These are phyloP conservation scores for Podospora fimiseda DNA, from an alignment of 495 filamentous ascomycete genomes.

Conservation along the genomic window DNA sequence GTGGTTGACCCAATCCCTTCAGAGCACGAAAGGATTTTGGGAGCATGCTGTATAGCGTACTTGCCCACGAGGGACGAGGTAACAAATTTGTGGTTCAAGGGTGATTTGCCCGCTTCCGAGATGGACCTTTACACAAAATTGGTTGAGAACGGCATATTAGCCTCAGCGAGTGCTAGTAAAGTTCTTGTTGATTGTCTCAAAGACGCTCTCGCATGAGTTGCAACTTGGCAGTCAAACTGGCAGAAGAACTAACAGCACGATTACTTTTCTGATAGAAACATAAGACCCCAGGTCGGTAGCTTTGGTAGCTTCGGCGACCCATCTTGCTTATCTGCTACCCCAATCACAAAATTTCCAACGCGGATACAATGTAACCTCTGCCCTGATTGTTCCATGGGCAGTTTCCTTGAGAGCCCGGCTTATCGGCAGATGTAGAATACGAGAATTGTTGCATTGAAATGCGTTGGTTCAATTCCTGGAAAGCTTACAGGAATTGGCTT, in stretches of 20 bases:
- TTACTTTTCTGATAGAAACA: too few relatives aligned
- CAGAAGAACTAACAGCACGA: not conserved
- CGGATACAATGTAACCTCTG: not conserved
- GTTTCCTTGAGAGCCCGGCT: not conserved
- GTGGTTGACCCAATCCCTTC: slow-evolving; percentile 80
- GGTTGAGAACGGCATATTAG: slow-evolving; percentile 38
- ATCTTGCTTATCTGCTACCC: not conserved
- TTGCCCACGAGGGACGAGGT: slow-evolving; percentile 83
- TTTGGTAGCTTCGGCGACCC: too few relatives aligned
- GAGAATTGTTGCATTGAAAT: too few relatives aligned
- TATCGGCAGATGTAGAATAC: not conserved
- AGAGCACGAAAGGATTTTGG: slow-evolving; percentile 69
- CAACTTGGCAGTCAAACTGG: too few relatives aligned
- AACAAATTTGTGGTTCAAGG: slow-evolving; percentile 90
- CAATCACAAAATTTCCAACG: too few relatives aligned
- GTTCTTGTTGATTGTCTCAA: slow-evolving; percentile 35
- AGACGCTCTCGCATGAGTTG: slow-evolving; percentile 19
- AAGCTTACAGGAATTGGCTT: not conserved
- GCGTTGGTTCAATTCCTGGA: too few relatives aligned
- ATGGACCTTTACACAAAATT: slow-evolving; percentile 35
- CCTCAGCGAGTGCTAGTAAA: slow-evolving; percentile 36
- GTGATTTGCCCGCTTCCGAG: slow-evolving; percentile 42
- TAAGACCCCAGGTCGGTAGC: too few relatives aligned
- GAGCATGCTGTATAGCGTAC: slow-evolving; percentile 87
- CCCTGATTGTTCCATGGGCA: not conserved